Base-by-base conservation (phyloP, 2,329 filamentous ascomycete species). In the Cladosporium sp. region DNA sequence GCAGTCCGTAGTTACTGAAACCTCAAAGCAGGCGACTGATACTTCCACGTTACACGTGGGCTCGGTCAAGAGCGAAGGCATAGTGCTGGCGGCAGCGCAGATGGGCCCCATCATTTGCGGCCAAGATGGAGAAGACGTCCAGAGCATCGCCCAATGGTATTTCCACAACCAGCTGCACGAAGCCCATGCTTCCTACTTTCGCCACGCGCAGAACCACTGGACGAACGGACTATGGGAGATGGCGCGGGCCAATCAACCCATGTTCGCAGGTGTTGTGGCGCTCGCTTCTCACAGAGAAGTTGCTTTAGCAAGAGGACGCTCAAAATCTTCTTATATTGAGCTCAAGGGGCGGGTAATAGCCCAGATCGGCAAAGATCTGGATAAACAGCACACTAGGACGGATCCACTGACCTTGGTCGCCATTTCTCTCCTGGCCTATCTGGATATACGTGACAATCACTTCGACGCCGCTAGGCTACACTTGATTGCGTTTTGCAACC, bases 121-220 rank as follows among this genome's bases (percentile, higher is more conserved):
- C 21, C 32, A 7, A 43, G 23, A 58, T 39, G 2, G 56, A 4
- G 34, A 58, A 58, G 56, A 58, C 43, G 21, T 34, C 18, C 43
- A 60, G 26, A 49, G 43, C 58, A 60, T 60, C 25, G 58, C 26
- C 10, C 58, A 60, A 49, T 60, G 58, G 58, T 60, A 60, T 49
- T 60, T 60, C 28, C 43, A 25, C 26, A 60, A 23, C n/a, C 58
- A 60, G 18, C 26, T 60, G 26, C 43, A 30, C n/a, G 43, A 34
- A 25, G 23, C 16, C 34, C 39, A 60, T 32, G 39, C 16, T 23
- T 34, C 39, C 4, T 51, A 32, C 39, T 60, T 60, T 13, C 39
- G 26, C 11, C 43, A 48, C 23, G 58, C 58, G 10, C 58, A 60
- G 5, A 34, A 60, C 8, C 58, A 60, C 58, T 60, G 58, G 58